These are phyloP conservation scores for Backusella luteola DNA, from an alignment of 192 early-diverging fungal genomes.

Conservation along the genomic window DNA sequence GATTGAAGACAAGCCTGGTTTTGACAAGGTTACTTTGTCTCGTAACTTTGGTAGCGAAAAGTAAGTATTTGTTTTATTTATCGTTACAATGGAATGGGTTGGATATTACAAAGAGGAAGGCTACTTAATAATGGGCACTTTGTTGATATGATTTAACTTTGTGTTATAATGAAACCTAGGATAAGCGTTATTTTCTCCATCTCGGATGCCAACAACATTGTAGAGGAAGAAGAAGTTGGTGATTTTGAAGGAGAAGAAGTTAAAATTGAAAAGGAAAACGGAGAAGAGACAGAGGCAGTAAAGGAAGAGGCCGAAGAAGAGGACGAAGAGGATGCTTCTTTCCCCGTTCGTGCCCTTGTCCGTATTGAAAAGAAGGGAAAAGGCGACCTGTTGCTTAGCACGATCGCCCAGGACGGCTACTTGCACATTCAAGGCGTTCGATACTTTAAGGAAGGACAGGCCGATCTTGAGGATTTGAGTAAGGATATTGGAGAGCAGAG, in stretches of 20 bases:
- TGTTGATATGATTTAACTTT: not conserved
- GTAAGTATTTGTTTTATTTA: slow-evolving; percentile 37
- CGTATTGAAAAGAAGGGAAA: slow-evolving; percentile 71
- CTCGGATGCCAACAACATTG: slow-evolving; percentile 72
- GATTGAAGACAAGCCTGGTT: slow-evolving; percentile 74
- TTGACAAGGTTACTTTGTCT: slow-evolving; percentile 75
- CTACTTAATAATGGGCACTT: not conserved
- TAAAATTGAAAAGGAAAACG: not conserved
- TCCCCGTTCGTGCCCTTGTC: slow-evolving; percentile 74
- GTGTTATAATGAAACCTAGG: slow-evolving; percentile 24
- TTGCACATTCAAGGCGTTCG: slow-evolving; percentile 81
- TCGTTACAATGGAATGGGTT: not conserved
- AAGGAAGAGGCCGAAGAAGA: slow-evolving; percentile 48
- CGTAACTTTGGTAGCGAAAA: slow-evolving; percentile 87
- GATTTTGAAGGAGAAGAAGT: slow-evolving; percentile 36
- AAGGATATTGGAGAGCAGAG: slow-evolving; percentile 69
- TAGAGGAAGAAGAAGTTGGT: slow-evolving; percentile 61
- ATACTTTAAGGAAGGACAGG: slow-evolving; percentile 56
- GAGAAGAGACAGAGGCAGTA: not conserved
- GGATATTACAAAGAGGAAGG: not conserved
- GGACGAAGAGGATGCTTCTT: slow-evolving; percentile 52
- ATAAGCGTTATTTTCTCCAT: slow-evolving; percentile 85
- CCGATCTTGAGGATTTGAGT: slow-evolving; percentile 23
- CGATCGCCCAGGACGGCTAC: slow-evolving; percentile 73
- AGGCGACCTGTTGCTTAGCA: slow-evolving; percentile 76